A percentile compares a stretch with the other conserved stretches of the same genome.
These are phyloP conservation scores for Rhynchospora breviuscula DNA, from an alignment of 176 grass and related monocot species.

Conservation along the genomic window DNA sequence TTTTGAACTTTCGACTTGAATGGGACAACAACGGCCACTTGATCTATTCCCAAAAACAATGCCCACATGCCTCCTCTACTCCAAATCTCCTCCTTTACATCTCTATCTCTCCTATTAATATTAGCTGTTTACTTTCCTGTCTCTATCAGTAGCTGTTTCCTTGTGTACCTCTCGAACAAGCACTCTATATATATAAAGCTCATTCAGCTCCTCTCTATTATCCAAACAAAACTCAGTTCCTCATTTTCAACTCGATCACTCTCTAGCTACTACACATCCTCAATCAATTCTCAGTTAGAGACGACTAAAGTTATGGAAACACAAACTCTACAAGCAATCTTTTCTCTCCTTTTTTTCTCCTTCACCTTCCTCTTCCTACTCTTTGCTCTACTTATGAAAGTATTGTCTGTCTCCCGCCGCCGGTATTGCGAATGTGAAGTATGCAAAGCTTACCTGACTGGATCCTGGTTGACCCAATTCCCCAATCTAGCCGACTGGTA, in stretches of 20 bases:
- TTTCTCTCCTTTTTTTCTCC: conserved; percentile 20
- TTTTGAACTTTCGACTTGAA: not conserved
- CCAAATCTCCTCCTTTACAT: not conserved
- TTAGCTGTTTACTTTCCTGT: not conserved
- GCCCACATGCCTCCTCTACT: not conserved
- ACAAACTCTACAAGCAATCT: not conserved
- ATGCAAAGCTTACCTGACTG: conserved; percentile 42
- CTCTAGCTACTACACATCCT: not conserved
- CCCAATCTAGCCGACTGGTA: conserved; percentile 68
- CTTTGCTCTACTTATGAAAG: conserved; percentile 21
- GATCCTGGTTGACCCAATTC: conserved; percentile 60
- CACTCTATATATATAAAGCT: not conserved
- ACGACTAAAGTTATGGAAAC: not conserved
- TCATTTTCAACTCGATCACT: not conserved
- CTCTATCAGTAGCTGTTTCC: conserved; percentile 3
- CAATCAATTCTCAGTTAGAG: not conserved
- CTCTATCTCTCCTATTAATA: not conserved
- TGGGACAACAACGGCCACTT: not conserved
- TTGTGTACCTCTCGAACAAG: not conserved
- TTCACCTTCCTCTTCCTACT: conserved; percentile 18
- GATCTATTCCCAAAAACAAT: not conserved
- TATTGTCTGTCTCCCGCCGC: conserved; percentile 21
- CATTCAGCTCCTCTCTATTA: not conserved
- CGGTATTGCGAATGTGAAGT: conserved; percentile 57
- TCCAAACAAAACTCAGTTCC: not conserved